Percentiles rank a stretch among this genome's conserved stretches.
Evolutionary conservation across 257 asterid genomes (phyloP).

Genomic region (Salvia splendens): DNA sequence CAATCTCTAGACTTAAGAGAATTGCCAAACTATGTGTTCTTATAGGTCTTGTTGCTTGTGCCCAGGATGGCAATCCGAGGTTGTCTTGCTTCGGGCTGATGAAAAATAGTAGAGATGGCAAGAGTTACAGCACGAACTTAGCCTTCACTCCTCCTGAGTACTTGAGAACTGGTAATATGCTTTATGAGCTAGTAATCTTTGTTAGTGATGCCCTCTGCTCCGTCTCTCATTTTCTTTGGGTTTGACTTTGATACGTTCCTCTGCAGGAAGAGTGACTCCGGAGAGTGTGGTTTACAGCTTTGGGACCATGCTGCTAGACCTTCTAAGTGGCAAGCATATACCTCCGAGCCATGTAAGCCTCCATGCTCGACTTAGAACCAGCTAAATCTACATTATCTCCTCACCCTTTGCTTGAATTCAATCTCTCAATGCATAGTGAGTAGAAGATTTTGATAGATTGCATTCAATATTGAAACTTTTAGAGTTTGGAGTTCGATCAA

Average conservation of each 20-base stretch:
- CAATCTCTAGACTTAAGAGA: neutral
- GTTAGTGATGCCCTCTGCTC: neutral
- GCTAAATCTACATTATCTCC: neutral
- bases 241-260: neutral
- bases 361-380: neutral
- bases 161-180: constrained; percentile 52
- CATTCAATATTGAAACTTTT: neutral
- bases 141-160: constrained; percentile 68
- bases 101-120: constrained; percentile 65
- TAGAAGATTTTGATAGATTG: neutral
- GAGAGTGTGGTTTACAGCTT: constrained; percentile 63
- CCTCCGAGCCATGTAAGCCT: constrained; percentile 59
- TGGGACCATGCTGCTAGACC: constrained; percentile 63
- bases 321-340: constrained; percentile 63
- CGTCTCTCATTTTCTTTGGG: neutral
- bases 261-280: constrained; percentile 53
- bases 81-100: constrained; percentile 61
- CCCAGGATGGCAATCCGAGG: constrained; percentile 59
- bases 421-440: neutral
- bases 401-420: neutral
- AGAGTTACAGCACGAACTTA: constrained; percentile 60
- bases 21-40: constrained; percentile 3
- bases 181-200: constrained; percentile 4
- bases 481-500: neutral
- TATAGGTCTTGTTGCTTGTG: constrained; percentile 10